phyloP scores from a whole-genome alignment of 306 rosid species.

The Acmispon strigosus region DNA sequence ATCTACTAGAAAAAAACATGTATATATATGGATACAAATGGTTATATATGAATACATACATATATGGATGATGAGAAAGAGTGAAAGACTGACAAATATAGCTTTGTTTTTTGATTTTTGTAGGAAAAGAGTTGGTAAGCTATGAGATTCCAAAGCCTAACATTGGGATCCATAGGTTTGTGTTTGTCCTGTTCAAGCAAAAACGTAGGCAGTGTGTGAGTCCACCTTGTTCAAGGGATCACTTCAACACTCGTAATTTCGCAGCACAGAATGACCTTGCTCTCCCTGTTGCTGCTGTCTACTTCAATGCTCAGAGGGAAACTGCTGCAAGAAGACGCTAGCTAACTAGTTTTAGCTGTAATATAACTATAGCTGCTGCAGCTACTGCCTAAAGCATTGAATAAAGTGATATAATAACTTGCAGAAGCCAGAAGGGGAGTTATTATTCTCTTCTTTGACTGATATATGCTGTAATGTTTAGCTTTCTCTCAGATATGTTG shows the following conservation, averaged over 20 bases:
- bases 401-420: slow-evolving; percentile 1
- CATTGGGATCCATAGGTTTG: slow-evolving; percentile 96
- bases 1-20: neutral
- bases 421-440: neutral
- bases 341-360: neutral
- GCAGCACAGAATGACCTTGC: slow-evolving; percentile 68
- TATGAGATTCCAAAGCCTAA: slow-evolving; percentile 86
- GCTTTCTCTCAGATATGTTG: slow-evolving; percentile 10
- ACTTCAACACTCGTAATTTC: slow-evolving; percentile 67
- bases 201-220: slow-evolving; percentile 51
- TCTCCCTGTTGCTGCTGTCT: slow-evolving; percentile 91
- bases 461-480: neutral
- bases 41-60: neutral
- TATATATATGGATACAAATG: neutral
- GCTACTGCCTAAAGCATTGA: neutral
- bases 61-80: neutral
- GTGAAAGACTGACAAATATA: neutral
- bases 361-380: too few relatives aligned
- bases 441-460: slow-evolving; percentile 24
- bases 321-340: slow-evolving; percentile 87
- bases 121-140: slow-evolving; percentile 77
- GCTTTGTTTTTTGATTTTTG: neutral
- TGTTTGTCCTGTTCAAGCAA: slow-evolving; percentile 86
- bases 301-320: slow-evolving; percentile 88
- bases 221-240: slow-evolving; percentile 61